phyloP scores from a whole-genome alignment of 2,329 filamentous ascomycete genomes.

The Xylaria multiplex region DNA sequence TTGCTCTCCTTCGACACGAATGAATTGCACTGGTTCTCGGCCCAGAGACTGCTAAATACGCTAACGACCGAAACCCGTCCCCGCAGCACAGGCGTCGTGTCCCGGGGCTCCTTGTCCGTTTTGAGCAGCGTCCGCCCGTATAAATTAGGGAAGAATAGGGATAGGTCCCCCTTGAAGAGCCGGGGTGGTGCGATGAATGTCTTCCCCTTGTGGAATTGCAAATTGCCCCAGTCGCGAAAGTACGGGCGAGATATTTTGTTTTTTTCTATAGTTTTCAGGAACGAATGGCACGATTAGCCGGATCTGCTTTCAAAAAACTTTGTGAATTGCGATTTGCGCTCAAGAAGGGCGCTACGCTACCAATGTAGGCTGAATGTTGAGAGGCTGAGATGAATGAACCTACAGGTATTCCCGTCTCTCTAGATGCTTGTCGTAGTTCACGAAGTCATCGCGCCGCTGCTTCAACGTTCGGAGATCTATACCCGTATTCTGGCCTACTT shows the following conservation, averaged over 20 bases:
- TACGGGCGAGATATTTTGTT: constrained; percentile 72
- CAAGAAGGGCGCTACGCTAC: background rate
- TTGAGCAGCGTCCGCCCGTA: constrained; percentile 79
- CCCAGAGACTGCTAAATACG: constrained; percentile 87
- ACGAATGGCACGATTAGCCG: constrained; percentile 19
- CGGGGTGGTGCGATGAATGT: constrained; percentile 86
- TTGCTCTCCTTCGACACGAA: constrained; percentile 76
- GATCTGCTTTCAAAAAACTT: too few species aligned
- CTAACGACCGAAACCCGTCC: constrained; percentile 82
- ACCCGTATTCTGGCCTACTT: constrained; percentile 83
- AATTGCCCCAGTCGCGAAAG: constrained; percentile 93
- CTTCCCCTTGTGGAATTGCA: constrained; percentile 86
- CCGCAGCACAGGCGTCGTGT: constrained; percentile 80
- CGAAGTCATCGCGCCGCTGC: constrained; percentile 81
- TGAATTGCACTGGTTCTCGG: constrained; percentile 78
- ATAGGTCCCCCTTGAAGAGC: constrained; percentile 83
- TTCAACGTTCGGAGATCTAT: constrained; percentile 72
- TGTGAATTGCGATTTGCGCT: background rate
- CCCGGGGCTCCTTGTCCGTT: constrained; percentile 59
- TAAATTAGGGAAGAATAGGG: constrained; percentile 94
- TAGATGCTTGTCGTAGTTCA: constrained; percentile 86
- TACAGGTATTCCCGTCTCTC: constrained; percentile 79
- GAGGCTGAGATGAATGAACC: constrained; percentile 37
- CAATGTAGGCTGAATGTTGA: constrained; percentile 1
- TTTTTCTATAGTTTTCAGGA: constrained; percentile 22